phyloP scores from a whole-genome alignment of 495 filamentous ascomycete genomes.

The Penicillium paradoxum region DNA sequence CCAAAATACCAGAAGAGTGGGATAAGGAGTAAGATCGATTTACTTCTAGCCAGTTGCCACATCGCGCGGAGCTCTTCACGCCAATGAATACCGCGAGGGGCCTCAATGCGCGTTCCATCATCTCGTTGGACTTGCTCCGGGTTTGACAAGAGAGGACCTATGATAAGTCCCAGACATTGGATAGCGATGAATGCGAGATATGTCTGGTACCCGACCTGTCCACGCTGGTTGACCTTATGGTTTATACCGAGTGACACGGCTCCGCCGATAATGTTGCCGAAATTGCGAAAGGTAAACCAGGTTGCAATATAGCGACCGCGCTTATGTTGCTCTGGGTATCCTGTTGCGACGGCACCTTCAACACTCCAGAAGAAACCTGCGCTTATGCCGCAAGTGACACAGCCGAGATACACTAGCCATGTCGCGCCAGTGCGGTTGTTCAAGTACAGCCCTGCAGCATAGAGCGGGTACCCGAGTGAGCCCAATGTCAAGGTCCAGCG shows the following conservation, averaged over 20 bases:
- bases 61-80: conserved; percentile 27
- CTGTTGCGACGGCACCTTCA: conserved; percentile 51
- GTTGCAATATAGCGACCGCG: conserved; percentile 51
- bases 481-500: conserved; percentile 48
- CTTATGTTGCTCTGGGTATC: conserved; percentile 49
- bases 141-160: conserved; percentile 46
- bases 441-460: conserved; percentile 50
- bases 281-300: conserved; percentile 51
- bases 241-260: conserved; percentile 54
- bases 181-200: conserved; percentile 50
- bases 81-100: conserved; percentile 38
- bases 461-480: conserved; percentile 50
- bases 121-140: conserved; percentile 49
- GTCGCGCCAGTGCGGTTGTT: conserved; percentile 52
- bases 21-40: conserved; percentile 45
- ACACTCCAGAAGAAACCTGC: conserved; percentile 51
- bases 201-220: conserved; percentile 48
- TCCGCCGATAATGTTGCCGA: conserved; percentile 50
- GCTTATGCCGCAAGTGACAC: conserved; percentile 48
- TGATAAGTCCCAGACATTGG: conserved; percentile 45
- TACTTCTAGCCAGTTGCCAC: conserved; percentile 38
- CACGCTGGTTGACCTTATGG: conserved; percentile 35
- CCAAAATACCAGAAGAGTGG: conserved; percentile 49
- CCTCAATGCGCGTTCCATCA: conserved; percentile 36
- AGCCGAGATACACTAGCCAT: conserved; percentile 53